phyloP scores from a whole-genome alignment of 495 filamentous ascomycete species.

The Xylaria longipes region DNA sequence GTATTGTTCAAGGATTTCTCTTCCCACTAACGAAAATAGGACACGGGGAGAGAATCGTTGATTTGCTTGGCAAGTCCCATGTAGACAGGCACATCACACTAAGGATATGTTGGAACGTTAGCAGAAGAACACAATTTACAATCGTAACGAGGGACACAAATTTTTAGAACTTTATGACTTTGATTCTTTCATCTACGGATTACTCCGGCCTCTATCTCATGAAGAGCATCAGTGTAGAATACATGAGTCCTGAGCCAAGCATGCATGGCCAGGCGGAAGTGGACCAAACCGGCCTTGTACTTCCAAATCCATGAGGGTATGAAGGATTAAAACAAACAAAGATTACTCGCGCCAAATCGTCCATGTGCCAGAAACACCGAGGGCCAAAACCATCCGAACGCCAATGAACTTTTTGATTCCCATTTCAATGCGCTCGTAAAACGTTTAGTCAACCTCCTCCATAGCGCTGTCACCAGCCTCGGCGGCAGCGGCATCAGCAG shows the following conservation, averaged over 20 bases:
- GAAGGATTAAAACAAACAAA: slow-evolving; percentile 36
- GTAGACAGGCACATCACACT: background rate
- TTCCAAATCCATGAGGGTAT: slow-evolving; percentile 35
- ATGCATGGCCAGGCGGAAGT: slow-evolving; percentile 23
- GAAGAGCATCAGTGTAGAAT: slow-evolving; percentile 41
- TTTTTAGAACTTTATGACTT: slow-evolving; percentile 26
- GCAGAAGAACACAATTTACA: background rate
- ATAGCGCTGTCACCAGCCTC: slow-evolving; percentile 66
- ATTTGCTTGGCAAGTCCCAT: background rate
- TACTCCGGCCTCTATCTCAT: slow-evolving; percentile 39
- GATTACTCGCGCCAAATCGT: slow-evolving; percentile 45
- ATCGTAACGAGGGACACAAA: background rate
- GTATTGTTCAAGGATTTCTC: background rate
- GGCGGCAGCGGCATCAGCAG: slow-evolving; percentile 57
- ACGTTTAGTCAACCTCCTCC: slow-evolving; percentile 71
- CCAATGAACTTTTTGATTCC: slow-evolving; percentile 54
- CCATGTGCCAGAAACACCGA: slow-evolving; percentile 41
- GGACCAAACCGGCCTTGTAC: slow-evolving; percentile 31
- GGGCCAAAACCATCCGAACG: slow-evolving; percentile 52
- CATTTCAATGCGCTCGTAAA: slow-evolving; percentile 33
- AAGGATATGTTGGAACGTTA: background rate
- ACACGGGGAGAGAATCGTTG: background rate
- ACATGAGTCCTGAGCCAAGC: slow-evolving; percentile 37
- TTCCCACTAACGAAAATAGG: background rate
- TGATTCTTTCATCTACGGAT: slow-evolving; percentile 41